phyloP scores from a whole-genome alignment of 2,329 filamentous ascomycete genomes.

The Penicillium sclerotigenum region DNA sequence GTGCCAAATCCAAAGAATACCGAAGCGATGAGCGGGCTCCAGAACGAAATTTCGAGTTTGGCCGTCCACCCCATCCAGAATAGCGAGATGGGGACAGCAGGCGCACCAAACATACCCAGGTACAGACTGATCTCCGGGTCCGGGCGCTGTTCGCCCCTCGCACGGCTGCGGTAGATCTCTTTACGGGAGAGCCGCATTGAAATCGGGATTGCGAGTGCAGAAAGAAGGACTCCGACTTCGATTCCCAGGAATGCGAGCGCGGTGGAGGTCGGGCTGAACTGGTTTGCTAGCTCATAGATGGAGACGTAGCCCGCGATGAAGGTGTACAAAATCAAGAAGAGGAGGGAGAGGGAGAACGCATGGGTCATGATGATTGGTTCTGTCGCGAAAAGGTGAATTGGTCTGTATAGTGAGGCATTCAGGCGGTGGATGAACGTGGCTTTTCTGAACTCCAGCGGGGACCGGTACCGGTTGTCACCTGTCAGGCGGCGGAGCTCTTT shows the following conservation, averaged over 20 bases:
- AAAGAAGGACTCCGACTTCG: conserved; percentile 41
- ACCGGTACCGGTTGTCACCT: conserved; percentile 47
- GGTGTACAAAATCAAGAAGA: conserved; percentile 34
- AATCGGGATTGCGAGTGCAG: conserved; percentile 42
- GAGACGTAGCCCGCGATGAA: conserved; percentile 48
- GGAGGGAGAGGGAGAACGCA: conserved; percentile 26
- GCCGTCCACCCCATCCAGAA: conserved; percentile 61
- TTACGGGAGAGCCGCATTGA: conserved; percentile 46
- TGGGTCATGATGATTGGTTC: conserved; percentile 37
- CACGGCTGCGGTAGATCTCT: conserved; percentile 43
- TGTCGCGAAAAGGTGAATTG: conserved; percentile 48
- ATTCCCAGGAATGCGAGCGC: conserved; percentile 51
- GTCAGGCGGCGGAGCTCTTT: conserved; percentile 41
- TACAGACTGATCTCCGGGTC: conserved; percentile 55
- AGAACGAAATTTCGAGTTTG: conserved; percentile 45
- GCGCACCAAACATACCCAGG: conserved; percentile 52
- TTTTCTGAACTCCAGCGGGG: conserved; percentile 46
- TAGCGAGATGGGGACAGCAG: conserved; percentile 50
- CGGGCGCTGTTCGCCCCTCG: conserved; percentile 39
- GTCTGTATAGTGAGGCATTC: conserved; percentile 46
- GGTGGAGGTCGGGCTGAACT: conserved; percentile 45
- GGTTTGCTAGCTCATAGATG: conserved; percentile 50
- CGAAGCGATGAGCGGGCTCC: conserved; percentile 49
- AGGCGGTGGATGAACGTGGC: conserved; percentile 41
- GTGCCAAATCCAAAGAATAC: conserved; percentile 53